A percentile compares a stretch with the other conserved stretches of the same genome.
These are phyloP conservation scores for Thelonectria discophora DNA, from an alignment of 2,329 filamentous ascomycete genomes.

Conservation along the genomic window DNA sequence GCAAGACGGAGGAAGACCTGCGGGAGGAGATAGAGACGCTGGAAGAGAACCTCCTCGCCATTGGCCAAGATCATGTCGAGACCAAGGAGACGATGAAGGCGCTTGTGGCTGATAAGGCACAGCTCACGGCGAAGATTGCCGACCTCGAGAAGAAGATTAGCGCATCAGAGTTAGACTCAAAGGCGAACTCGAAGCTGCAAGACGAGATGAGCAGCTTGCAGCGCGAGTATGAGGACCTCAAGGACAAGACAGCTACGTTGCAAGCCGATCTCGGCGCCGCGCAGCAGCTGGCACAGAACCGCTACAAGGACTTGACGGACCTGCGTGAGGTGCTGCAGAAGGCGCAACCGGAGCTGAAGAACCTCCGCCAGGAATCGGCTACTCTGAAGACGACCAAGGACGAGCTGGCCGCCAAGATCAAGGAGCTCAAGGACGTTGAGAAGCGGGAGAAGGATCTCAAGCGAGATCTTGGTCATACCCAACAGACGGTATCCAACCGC, in stretches of 20 bases:
- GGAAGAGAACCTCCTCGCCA: conserved; percentile 78
- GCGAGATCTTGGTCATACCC: conserved; percentile 74
- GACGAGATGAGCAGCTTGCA: conserved; percentile 66
- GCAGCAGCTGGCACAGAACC: conserved; percentile 83
- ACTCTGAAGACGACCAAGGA: conserved; percentile 79
- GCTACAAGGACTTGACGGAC: conserved; percentile 89
- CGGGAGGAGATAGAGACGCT: conserved; percentile 87
- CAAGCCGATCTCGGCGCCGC: conserved; percentile 87
- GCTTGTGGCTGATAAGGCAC: conserved; percentile 73
- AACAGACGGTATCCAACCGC: conserved; percentile 75
- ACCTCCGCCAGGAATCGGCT: conserved; percentile 78
- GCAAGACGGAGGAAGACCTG: conserved; percentile 80
- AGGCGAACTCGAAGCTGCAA: conserved; percentile 64
- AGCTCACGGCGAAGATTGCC: conserved; percentile 68
- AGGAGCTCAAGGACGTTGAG: conserved; percentile 79
- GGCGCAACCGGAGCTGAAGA: conserved; percentile 84
- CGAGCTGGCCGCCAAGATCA: conserved; percentile 67
- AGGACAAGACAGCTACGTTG: conserved; percentile 72
- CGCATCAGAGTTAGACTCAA: conserved; percentile 45
- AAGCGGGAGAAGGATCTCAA: conserved; percentile 83
- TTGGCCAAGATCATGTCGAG: conserved; percentile 85
- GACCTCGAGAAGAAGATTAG: conserved; percentile 77
- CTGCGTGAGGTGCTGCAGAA: conserved; percentile 83
- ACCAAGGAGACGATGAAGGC: conserved; percentile 80
- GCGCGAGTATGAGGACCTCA: conserved; percentile 72